Evolutionary conservation across 2,329 filamentous ascomycete species (phyloP), one percentile per base, ranked within the genome.

Genomic region (Fonsecaea pugnacius): DNA sequence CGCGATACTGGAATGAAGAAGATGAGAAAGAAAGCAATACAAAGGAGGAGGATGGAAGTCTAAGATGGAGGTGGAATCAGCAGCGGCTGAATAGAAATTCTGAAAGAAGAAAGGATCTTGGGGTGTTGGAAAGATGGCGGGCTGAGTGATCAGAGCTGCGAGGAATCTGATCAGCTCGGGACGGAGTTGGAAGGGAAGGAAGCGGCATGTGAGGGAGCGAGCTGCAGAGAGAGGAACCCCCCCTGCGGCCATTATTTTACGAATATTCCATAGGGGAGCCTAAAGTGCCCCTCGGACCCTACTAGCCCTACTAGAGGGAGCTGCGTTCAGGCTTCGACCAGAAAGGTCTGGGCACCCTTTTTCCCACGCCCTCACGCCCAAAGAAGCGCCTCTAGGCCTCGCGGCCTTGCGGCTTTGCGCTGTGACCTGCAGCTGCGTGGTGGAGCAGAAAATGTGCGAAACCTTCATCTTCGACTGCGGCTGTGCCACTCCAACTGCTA

Each of bases 81-180:
- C 58, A 67, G 59, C 58, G 35, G 61, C 52, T 64, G 64, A 65
- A 63, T 53, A 52, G 51, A 43, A 59, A 56, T 59, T n/a, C 46
- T 59, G 46, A 40, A 52, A 59, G 57, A 59, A 59, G 57, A 59
- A 59, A 59, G 57, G 56, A 51, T 24, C 57, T 59, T 59, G 57
- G 46, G 57, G 48, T 51, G 57, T 35, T 38, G 48, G 48, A 54
- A 46, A 57, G 56, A 63, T 40, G 54, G 35, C 46, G 58, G 55
- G 65, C 61, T 67, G 65, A 67, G 65, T 67, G 65, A 67, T 67
- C 64, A 64, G 53, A 43, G 32, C 27, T 58, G 24, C 55, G 55
- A 58, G 36, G 24, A 32, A 46, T 48, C 36, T 32, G 57, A 36
- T 61, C 58, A 61, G 63, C 52, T 58, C 63, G 53, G 53, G 36